Conservation (phyloP, 495 filamentous ascomycete genomes). For the Collariella sp. region DNA sequence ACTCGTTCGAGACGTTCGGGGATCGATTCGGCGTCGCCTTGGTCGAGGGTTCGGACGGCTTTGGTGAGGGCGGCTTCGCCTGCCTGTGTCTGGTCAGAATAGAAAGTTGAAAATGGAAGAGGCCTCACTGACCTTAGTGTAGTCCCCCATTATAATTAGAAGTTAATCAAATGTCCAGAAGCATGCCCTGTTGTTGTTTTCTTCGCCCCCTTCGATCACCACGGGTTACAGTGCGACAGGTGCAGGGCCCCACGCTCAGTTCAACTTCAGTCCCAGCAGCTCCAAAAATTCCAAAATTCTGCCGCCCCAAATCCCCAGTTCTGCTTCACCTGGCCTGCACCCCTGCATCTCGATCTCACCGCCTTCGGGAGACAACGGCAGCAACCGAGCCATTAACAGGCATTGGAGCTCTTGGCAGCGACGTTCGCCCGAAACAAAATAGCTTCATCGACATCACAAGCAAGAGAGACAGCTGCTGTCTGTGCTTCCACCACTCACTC, state of each 20-base stretch:
- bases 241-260: constrained; percentile 3
- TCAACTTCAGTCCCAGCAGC: not conserved
- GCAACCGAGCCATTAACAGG: constrained; percentile 16
- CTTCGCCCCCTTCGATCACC: not conserved
- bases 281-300: constrained; percentile 33
- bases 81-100: constrained; percentile 6
- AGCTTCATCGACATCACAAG: constrained; percentile 9
- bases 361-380: constrained; percentile 30
- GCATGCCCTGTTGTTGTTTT: not conserved
- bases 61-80: constrained; percentile 21
- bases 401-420: constrained; percentile 17
- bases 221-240: not conserved
- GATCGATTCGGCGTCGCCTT: constrained; percentile 27
- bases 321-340: not conserved
- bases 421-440: constrained; percentile 10
- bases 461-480: constrained; percentile 1
- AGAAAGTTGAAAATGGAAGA: not conserved
- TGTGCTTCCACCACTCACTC: not conserved
- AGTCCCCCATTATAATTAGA: constrained; percentile 3
- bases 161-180: not conserved
- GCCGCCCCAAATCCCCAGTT: constrained; percentile 17
- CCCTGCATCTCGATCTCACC: constrained; percentile 16
- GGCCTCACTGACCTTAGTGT: not conserved
- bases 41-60: constrained; percentile 30
- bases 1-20: constrained; percentile 35